Evolutionary conservation across 2,329 filamentous ascomycete species (phyloP).

Genomic region (Huntiella savannae): DNA sequence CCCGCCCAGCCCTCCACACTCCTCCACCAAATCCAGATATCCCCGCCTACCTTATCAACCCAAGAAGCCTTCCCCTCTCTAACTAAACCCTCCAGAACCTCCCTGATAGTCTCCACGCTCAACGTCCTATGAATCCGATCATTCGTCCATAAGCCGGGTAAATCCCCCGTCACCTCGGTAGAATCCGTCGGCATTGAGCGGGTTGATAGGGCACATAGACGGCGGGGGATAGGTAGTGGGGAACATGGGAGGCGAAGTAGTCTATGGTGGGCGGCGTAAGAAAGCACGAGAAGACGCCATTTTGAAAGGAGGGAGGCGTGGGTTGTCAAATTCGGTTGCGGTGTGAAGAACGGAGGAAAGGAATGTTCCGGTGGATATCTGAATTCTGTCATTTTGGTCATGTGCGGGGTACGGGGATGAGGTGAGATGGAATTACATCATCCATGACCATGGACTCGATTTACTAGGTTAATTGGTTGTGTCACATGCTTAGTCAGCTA

Average conservation of each 20-base stretch:
- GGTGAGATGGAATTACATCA: slow-evolving; percentile 14
- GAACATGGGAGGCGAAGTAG: slow-evolving; percentile 55
- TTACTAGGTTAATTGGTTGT: too few relatives aligned
- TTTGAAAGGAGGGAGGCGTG: slow-evolving; percentile 59
- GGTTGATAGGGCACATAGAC: slow-evolving; percentile 15
- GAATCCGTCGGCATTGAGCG: too few relatives aligned
- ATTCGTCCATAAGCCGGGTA: slow-evolving; percentile 34
- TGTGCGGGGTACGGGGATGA: slow-evolving; percentile 16
- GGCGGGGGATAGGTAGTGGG: slow-evolving; percentile 21
- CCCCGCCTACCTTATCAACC: slow-evolving; percentile 19
- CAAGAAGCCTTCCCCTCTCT: slow-evolving; percentile 45
- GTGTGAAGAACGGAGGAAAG: slow-evolving; percentile 75
- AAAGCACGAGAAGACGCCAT: slow-evolving; percentile 71
- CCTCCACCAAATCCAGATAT: slow-evolving; percentile 63
- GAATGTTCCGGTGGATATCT: slow-evolving; percentile 44
- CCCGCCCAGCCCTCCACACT: slow-evolving; percentile 81
- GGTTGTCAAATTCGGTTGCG: slow-evolving; percentile 55
- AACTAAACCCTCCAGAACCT: slow-evolving; percentile 40
- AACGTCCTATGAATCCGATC: slow-evolving; percentile 32
- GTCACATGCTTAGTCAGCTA: too few relatives aligned
- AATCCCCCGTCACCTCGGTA: too few relatives aligned
- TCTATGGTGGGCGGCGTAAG: slow-evolving; percentile 63
- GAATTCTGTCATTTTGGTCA: slow-evolving; percentile 20
- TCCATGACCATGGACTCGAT: too few relatives aligned
- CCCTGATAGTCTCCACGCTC: slow-evolving; percentile 29